Evolutionary conservation across 73 alveolate genomes (phyloP).

Genomic region (Paramecium caudatum): DNA sequence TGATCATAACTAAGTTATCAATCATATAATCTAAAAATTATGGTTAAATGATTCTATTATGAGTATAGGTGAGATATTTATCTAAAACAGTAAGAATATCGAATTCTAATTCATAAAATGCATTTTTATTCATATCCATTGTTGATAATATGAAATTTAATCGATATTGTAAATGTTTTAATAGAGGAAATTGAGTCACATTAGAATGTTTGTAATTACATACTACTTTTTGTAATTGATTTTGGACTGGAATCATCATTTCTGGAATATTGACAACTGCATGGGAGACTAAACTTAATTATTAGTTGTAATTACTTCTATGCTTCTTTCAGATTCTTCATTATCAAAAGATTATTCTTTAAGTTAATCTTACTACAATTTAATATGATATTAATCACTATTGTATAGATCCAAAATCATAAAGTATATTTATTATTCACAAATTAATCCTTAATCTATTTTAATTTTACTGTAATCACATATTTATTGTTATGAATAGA

Average conservation of each 20-base stretch:
- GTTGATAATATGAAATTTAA: constrained; percentile 35
- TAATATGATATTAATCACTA: not conserved
- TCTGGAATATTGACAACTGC: constrained; percentile 53
- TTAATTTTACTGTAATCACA: constrained; percentile 42
- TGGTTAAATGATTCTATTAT: constrained; percentile 82
- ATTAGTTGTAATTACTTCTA: not conserved
- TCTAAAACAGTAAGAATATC: constrained; percentile 79
- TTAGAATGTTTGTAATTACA: constrained; percentile 60
- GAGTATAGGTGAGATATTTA: constrained; percentile 74
- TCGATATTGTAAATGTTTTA: constrained; percentile 40
- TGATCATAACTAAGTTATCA: constrained; percentile 82
- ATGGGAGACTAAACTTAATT: constrained; percentile 36
- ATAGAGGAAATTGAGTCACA: not conserved
- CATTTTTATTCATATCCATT: constrained; percentile 69
- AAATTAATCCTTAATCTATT: not conserved
- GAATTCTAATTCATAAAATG: constrained; percentile 70
- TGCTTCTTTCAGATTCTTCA: constrained; percentile 67
- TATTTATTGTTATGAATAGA: not conserved
- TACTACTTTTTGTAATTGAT: constrained; percentile 3
- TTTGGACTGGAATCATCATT: constrained; percentile 29
- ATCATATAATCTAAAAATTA: constrained; percentile 83
- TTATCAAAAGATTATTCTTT: constrained; percentile 26
- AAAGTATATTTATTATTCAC: constrained; percentile 29
- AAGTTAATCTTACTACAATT: not conserved
- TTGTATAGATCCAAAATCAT: constrained; percentile 26